Base-by-base conservation (phyloP, 1,284 basidiomycete genomes). In the Malassezia japonica region DNA sequence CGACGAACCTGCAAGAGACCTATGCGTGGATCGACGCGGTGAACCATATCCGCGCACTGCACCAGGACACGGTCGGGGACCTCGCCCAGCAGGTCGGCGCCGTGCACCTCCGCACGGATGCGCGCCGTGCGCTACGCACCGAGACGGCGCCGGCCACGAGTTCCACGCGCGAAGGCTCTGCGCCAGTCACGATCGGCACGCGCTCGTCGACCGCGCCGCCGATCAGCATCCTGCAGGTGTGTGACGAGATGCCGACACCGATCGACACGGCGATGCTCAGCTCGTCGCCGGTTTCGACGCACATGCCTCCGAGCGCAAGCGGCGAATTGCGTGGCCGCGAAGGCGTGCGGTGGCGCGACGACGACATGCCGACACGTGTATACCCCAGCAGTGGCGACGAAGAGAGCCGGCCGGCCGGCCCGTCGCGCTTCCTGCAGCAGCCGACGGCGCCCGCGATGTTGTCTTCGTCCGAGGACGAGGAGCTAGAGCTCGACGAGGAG, bases 21-120 rank as follows among this genome's bases (percentile, higher is more conserved):
- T 79, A 84, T 38, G 80, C 79, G 49, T 98, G 94, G 94, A 84
- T 94, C 33, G 75, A 77, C 16, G 83, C 82, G 3, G 83, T 96
- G 70, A 87, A 87, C 67, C 80, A 82, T 4, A 83, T 86, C 13
- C 80, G 84, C 52, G 80, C 82, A 56, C 79, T 79, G 7, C 46
- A 57, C 5, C 46, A 59, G 2, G 65, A 69, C 38, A 3, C 25
- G 1, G 15, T 12, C 13, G 8, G 8, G 10, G 20, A 20, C n/a
- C 16, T 33, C 16, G 20, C 40, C n/a, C 40, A 42, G 12, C 40
- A 28, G 6, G 8, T 24, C 15, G 16, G 18, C 6, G 15, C 38
- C 12, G 10, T 40, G 6, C 16, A 21, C 18, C 6, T 28, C 15
- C 38, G 38, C 28, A 25, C 6, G 13, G 24, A 24, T 6, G n/a